A percentile compares a stretch with the other conserved stretches of the same genome.
phyloP scores from a whole-genome alignment of 2,329 filamentous ascomycete species.

The Camillea tinctor region DNA sequence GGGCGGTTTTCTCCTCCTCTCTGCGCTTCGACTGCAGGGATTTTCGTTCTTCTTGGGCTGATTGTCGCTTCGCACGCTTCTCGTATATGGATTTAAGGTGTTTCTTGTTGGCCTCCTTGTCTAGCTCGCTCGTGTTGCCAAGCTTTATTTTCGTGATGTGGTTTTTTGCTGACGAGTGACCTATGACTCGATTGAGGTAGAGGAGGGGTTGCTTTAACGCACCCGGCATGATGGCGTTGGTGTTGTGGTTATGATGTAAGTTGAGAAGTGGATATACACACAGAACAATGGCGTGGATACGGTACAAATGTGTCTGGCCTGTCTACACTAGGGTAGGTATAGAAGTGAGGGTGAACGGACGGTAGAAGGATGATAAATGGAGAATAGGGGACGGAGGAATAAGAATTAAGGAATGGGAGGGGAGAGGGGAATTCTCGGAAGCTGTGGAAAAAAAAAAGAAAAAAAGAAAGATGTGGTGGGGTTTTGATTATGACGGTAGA shows the following conservation, averaged over 20 bases:
- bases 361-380: too few relatives aligned
- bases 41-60: slow-evolving; percentile 34
- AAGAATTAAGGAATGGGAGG: too few relatives aligned
- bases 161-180: slow-evolving; percentile 38
- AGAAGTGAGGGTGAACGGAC: background rate
- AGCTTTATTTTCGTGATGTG: slow-evolving; percentile 39
- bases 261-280: background rate
- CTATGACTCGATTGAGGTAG: slow-evolving; percentile 38
- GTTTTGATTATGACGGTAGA: too few relatives aligned
- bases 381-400: too few relatives aligned
- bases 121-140: slow-evolving; percentile 35
- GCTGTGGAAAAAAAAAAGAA: too few relatives aligned
- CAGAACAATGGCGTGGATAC: too few relatives aligned
- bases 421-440: too few relatives aligned
- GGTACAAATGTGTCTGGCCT: background rate
- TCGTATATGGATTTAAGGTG: slow-evolving; percentile 33
- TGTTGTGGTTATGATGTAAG: background rate
- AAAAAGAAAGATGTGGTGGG: too few relatives aligned
- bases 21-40: slow-evolving; percentile 33
- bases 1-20: slow-evolving; percentile 34
- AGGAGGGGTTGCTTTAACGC: slow-evolving; percentile 37
- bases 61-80: slow-evolving; percentile 33
- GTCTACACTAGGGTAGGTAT: too few relatives aligned
- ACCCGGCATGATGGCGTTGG: slow-evolving; percentile 29
- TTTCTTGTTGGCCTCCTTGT: slow-evolving; percentile 32